Conservation (phyloP, 108 stramenopile genomes). For the Fistulifera pelliculosa region DNA sequence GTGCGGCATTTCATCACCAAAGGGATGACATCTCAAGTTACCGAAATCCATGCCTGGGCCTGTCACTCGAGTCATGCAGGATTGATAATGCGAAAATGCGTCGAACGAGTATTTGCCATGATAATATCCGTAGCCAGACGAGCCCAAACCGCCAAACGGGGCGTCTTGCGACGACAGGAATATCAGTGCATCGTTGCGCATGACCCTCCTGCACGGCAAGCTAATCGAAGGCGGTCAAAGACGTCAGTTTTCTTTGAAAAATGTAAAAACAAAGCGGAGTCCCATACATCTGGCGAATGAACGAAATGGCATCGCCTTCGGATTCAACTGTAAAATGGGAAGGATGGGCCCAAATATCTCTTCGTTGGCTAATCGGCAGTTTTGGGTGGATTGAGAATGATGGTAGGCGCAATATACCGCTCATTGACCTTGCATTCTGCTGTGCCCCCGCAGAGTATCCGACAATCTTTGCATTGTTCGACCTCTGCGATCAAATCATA, state of each 20-base stretch:
- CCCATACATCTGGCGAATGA: slow-evolving; percentile 22
- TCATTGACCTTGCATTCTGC: slow-evolving; percentile 20
- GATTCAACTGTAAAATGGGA: slow-evolving; percentile 53
- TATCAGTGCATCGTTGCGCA: slow-evolving; percentile 57
- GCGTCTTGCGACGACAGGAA: slow-evolving; percentile 32
- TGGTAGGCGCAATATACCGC: slow-evolving; percentile 50
- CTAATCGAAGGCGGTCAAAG: slow-evolving; percentile 25
- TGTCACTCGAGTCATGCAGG: slow-evolving; percentile 19
- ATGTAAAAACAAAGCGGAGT: slow-evolving; percentile 72
- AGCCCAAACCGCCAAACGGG: slow-evolving; percentile 80
- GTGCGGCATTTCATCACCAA: slow-evolving; percentile 7
- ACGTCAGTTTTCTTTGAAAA: slow-evolving; percentile 39
- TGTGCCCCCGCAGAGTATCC: slow-evolving; percentile 35
- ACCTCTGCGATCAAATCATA: slow-evolving; percentile 29
- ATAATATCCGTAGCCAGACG: slow-evolving; percentile 58
- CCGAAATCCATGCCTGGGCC: slow-evolving; percentile 11
- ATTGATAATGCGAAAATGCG: slow-evolving; percentile 54
- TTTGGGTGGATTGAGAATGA: slow-evolving; percentile 43
- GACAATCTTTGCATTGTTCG: slow-evolving; percentile 17
- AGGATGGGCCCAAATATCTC: slow-evolving; percentile 89
- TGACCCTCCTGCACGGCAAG: slow-evolving; percentile 44
- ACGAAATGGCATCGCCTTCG: slow-evolving; percentile 46
- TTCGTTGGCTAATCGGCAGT: slow-evolving; percentile 55
- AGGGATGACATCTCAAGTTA: slow-evolving; percentile 28
- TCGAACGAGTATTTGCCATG: slow-evolving; percentile 66